Evolutionary conservation across 1,284 basidiomycete genomes (phyloP), one percentile per base, ranked within the genome.

Genomic region (Stygiomarasmius scandens): DNA sequence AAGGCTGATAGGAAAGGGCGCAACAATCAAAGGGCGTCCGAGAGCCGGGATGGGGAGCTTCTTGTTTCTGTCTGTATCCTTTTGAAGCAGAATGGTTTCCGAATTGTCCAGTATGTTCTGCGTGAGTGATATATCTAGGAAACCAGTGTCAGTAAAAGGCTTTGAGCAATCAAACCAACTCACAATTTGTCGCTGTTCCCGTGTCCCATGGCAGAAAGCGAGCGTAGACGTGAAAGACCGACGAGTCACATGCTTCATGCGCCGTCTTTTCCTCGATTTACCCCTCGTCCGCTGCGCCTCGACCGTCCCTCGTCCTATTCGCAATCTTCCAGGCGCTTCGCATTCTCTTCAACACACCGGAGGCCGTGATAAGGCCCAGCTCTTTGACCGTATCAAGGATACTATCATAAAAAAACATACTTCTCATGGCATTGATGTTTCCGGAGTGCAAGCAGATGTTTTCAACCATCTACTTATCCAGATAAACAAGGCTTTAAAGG

Each of bases 21-120:
- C 96, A 98, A 67, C 90, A 96, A 74, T 98, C 94, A 66, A 92
- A 95, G 6, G 93, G 90, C 1, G 92, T 92, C 58, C 79, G 77
- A 56, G 81, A 75, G 58, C 78, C 84, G 52, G 84, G 81, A 69
- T 84, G 81, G 10, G 82, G 80, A 36, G 80, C 84, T 69, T 89
- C 82, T 23, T 78, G 77, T 68, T 91, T 93, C 90, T 77, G 78
- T 71, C 77, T 89, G 73, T 78, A 85, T n/a, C 90, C 90, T 34
- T 78, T 80, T 22, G 89, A 90, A 14, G 90, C 82, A 10, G 90
- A 89, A 70, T 93, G 91, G 46, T 87, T 85, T 22, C 91, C 91
- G 69, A 89, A 82, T 52, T 83, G 75, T 36, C 91, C 92, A 19
- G 89, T 78, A 68, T 93, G 91, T 68, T 93, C 91, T 27, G 88